A percentile compares a stretch with the other conserved stretches of the same genome.
These are phyloP conservation scores for Medicago arabica DNA, from an alignment of 306 rosid species.

Conservation along the genomic window DNA sequence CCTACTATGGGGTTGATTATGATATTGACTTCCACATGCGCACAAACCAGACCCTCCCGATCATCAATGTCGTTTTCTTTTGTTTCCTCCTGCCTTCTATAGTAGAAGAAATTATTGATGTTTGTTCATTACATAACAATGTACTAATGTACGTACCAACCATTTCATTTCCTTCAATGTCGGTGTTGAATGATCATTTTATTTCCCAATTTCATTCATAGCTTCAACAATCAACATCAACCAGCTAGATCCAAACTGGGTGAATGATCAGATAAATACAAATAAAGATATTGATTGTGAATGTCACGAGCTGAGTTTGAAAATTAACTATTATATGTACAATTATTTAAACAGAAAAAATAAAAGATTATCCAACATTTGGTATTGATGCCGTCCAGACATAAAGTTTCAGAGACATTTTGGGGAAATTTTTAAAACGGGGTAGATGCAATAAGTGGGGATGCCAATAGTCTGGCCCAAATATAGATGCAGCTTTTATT, in stretches of 20 bases:
- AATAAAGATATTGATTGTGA: background rate
- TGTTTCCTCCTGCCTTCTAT: too few relatives aligned
- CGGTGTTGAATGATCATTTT: background rate
- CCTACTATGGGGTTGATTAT: constrained; percentile 32
- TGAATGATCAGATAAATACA: background rate
- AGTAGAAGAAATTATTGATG: constrained; percentile 2
- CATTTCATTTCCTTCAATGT: constrained; percentile 7
- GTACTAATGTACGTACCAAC: background rate
- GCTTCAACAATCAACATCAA: constrained; percentile 7
- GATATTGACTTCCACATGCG: constrained; percentile 51
- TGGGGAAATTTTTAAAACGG: background rate
- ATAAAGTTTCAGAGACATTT: too few relatives aligned
- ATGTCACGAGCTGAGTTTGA: background rate
- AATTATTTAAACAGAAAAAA: too few relatives aligned
- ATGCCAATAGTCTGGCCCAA: background rate
- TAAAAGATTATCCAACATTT: too few relatives aligned
- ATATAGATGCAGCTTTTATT: background rate
- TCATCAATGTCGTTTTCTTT: constrained; percentile 43
- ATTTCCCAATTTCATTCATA: background rate
- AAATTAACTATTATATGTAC: too few relatives aligned
- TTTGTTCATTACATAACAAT: background rate
- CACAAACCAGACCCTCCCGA: constrained; percentile 38
- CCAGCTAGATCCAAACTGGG: constrained; percentile 5
- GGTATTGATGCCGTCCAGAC: too few relatives aligned
- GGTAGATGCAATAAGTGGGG: background rate